Evolutionary conservation across 192 early-diverging fungal species (phyloP), one percentile per base, ranked within the genome.

Genomic region (Backusella luteola): DNA sequence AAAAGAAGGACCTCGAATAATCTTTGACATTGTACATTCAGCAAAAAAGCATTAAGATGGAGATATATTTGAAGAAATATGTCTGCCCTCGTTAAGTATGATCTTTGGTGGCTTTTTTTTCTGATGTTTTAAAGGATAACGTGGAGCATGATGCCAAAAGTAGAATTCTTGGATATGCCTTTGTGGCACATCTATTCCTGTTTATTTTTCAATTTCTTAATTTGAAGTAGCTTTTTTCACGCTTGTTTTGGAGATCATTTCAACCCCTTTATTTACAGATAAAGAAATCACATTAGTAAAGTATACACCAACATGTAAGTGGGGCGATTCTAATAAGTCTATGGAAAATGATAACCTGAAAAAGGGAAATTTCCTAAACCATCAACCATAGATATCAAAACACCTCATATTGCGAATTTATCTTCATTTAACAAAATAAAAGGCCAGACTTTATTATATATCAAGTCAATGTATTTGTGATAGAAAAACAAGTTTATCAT

Each of bases 261-360:
- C 11, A 63, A 8, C 26, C 12, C n/a, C 26, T 63, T 63, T 63
- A 4, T 63, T 1, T 63, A 12, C 11, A 63, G 26, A 63, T 3
- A 29, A 29, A 15, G 38, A 39, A 39, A 39, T 39, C 38, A 3
- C 38, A 39, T 39, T 39, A 39, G 38, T 44, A 14, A 44, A 44
- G 4, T 14, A 17, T 17, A 44, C n/a, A 49, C 46, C 6, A 49
- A n/a, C 15, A 49, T 49, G 19, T n/a, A 49, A 49, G n/a, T 66
- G 26, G 21, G 15, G 29, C 32, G 26, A 26, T 12, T 6, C 11
- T 32, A 66, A 29, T 23, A 49, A n/a, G 19, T 49, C 17, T 49
- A 44, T 44, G 15, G 17, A 49, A 49, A 14, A 14, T 41, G 17
- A 71, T 46, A 49, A 71, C 70, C 92, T 49, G 6, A 49, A 49